Percentiles rank a stretch among this genome's conserved stretches.
These are phyloP conservation scores for Trypanosoma melophagium DNA, from an alignment of 208 protist species.

Conservation along the genomic window DNA sequence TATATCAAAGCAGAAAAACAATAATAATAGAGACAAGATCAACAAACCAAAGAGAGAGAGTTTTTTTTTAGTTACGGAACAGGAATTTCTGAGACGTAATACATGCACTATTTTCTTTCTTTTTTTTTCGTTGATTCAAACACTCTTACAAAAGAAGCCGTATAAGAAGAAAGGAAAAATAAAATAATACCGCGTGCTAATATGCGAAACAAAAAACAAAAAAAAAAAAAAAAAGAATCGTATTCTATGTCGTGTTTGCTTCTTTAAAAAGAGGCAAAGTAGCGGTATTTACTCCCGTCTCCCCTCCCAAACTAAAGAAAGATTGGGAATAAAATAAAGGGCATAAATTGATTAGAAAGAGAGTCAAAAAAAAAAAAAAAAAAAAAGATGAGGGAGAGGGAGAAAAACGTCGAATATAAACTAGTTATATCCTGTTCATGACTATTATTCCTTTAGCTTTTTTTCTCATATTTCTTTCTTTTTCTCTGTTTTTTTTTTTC, in stretches of 20 bases:
- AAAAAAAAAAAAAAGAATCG: not conserved
- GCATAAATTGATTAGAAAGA: not conserved
- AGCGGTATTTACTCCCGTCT: too few species aligned
- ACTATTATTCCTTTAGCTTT: conserved; percentile 13
- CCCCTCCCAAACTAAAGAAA: too few species aligned
- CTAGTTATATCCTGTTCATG: not conserved
- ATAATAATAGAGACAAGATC: too few species aligned
- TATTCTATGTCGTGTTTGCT: too few species aligned
- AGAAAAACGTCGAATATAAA: conserved; percentile 13
- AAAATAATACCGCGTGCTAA: not conserved
- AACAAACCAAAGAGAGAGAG: too few species aligned
- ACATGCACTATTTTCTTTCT: not conserved
- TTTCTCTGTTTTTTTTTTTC: too few species aligned
- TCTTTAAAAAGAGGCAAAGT: too few species aligned
- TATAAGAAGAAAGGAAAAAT: too few species aligned
- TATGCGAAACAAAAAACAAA: not conserved
- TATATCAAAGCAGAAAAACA: not conserved
- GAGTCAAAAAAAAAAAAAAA: conserved; percentile 1
- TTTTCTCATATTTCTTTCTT: not conserved
- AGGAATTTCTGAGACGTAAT: too few species aligned
- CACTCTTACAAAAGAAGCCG: not conserved
- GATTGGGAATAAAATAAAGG: too few species aligned
- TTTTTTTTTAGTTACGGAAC: too few species aligned
- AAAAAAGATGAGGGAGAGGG: not conserved
- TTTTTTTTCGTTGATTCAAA: not conserved